Evolutionary conservation across 139 green algal genomes (phyloP).

Genomic region (Micractinium conductrix): DNA sequence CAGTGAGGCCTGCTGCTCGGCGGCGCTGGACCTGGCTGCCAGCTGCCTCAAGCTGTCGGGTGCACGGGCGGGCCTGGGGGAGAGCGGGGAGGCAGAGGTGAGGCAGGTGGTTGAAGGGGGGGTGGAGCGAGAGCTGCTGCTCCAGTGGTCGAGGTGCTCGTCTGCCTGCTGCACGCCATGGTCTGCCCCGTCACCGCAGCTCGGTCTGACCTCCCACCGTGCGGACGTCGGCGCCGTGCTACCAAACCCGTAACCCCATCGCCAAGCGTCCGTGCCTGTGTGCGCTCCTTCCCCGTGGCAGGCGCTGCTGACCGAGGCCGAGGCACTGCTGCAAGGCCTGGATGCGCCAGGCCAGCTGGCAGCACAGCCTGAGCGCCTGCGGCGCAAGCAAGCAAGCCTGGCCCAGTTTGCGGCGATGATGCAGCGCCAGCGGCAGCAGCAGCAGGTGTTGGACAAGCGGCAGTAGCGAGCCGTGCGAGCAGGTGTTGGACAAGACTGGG

Average conservation of each 20-base stretch:
- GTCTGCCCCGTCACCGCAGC: too few relatives aligned
- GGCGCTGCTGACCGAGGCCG: slow-evolving; percentile 2
- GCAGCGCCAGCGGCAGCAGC: background rate
- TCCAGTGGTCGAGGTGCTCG: too few relatives aligned
- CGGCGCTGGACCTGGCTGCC: slow-evolving; percentile 39
- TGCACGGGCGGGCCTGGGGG: background rate
- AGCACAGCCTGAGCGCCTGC: slow-evolving; percentile 3
- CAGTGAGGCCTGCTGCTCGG: slow-evolving; percentile 1
- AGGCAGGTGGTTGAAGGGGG: too few relatives aligned
- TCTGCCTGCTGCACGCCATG: too few relatives aligned
- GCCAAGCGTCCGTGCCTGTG: background rate
- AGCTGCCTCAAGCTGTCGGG: slow-evolving; percentile 41
- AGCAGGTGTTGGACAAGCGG: too few relatives aligned
- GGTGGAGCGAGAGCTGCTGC: background rate
- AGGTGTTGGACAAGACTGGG: too few relatives aligned
- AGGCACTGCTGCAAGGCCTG: background rate
- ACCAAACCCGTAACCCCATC: background rate
- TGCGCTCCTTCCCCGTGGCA: background rate
- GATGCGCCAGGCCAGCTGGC: background rate
- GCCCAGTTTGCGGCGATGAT: background rate
- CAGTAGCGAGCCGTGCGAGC: too few relatives aligned
- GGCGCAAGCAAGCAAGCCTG: slow-evolving; percentile 27
- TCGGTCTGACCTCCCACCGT: too few relatives aligned
- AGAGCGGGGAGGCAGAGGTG: background rate
- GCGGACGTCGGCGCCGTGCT: background rate